Conservation (phyloP, 2,329 filamentous ascomycete genomes). For the Geoglossum cookeanum region DNA sequence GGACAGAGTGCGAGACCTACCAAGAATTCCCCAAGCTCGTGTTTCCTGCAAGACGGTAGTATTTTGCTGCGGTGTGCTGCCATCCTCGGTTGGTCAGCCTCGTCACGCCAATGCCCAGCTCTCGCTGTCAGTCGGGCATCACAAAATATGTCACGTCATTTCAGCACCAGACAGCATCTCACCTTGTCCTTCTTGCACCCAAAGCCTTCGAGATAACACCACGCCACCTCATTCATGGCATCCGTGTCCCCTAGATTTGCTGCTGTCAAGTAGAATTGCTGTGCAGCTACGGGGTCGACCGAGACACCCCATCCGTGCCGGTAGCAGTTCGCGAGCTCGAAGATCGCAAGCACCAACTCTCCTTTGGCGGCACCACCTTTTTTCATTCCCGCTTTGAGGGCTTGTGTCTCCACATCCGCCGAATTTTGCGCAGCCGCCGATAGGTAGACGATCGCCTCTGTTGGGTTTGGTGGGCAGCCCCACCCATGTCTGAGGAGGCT, state of each 20-base stretch:
- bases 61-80: slow-evolving; percentile 48
- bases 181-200: slow-evolving; percentile 98
- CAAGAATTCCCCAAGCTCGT: slow-evolving; percentile 90
- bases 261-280: slow-evolving; percentile 90
- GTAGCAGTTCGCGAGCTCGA: slow-evolving; percentile 84
- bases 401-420: slow-evolving; percentile 67
- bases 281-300: slow-evolving; percentile 68
- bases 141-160: background rate
- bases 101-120: background rate
- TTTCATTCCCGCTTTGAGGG: slow-evolving; percentile 70
- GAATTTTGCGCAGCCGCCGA: slow-evolving; percentile 80
- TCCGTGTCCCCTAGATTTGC: slow-evolving; percentile 92
- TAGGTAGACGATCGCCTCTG: slow-evolving; percentile 63
- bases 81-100: background rate
- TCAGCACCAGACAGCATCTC: slow-evolving; percentile 21
- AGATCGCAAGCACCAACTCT: slow-evolving; percentile 89
- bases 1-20: slow-evolving; percentile 36
- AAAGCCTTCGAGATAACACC: slow-evolving; percentile 95
- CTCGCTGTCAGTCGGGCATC: background rate
- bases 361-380: slow-evolving; percentile 91
- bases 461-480: slow-evolving; percentile 60
- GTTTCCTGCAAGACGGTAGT: slow-evolving; percentile 77
- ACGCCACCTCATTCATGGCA: slow-evolving; percentile 91
- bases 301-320: slow-evolving; percentile 84
- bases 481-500: slow-evolving; percentile 55